A percentile compares a stretch with the other conserved stretches of the same genome.
phyloP scores from a whole-genome alignment of 83 land plant species.

The Picea mariana region DNA sequence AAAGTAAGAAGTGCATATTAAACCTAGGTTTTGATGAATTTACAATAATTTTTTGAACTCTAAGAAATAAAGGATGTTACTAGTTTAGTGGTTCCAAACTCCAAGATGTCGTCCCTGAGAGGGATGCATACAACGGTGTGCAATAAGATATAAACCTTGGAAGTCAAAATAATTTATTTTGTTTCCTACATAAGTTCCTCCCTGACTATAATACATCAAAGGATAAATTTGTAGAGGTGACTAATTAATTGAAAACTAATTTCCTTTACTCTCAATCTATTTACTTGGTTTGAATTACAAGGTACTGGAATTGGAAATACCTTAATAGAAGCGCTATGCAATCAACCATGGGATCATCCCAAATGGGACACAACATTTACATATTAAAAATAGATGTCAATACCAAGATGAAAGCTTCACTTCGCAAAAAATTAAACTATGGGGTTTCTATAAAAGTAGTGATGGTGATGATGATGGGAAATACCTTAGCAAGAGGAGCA shows the following conservation, averaged over 20 bases:
- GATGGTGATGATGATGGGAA: neutral
- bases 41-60: no score
- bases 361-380: neutral
- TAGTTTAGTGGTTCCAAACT: conserved; percentile 74
- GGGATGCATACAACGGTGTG: conserved; percentile 97
- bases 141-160: conserved; percentile 18
- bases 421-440: no score
- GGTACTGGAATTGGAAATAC: conserved; percentile 2
- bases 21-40: no score
- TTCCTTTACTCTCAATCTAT: no score
- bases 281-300: neutral
- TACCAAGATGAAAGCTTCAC: neutral
- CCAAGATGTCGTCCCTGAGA: conserved; percentile 74
- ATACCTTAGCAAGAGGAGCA: conserved; percentile 91
- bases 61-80: conserved; percentile 29
- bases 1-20: no score
- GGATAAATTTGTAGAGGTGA: neutral
- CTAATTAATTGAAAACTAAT: neutral
- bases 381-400: neutral
- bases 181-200: neutral
- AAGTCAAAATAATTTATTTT: neutral
- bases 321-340: conserved; percentile 18
- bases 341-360: neutral
- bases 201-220: neutral
- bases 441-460: no score